A percentile compares a stretch with the other conserved stretches of the same genome.
These are phyloP conservation scores for Thalassiosira sp. DNA, from an alignment of 352 stramenopile species.

Conservation along the genomic window DNA sequence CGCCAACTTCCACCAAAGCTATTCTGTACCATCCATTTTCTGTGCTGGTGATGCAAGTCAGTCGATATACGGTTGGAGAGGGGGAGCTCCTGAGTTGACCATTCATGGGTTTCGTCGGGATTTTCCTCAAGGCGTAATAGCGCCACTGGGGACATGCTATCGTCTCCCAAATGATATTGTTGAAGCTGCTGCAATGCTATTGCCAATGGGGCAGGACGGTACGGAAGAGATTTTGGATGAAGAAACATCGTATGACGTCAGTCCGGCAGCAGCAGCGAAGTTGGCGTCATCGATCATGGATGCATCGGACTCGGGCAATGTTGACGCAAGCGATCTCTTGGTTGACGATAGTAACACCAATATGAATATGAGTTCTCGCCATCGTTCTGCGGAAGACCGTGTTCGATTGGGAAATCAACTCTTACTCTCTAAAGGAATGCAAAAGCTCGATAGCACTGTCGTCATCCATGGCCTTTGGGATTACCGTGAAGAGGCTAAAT, in stretches of 20 bases:
- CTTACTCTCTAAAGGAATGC: constrained; percentile 45
- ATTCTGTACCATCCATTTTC: constrained; percentile 14
- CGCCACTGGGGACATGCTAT: constrained; percentile 53
- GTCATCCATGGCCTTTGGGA: constrained; percentile 62
- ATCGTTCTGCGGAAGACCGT: constrained; percentile 8
- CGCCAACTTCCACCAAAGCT: background rate
- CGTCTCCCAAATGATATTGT: constrained; percentile 55
- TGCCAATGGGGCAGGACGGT: constrained; percentile 9
- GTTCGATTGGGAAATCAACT: constrained; percentile 37
- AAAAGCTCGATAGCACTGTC: constrained; percentile 47
- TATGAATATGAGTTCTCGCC: background rate
- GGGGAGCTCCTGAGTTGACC: constrained; percentile 49
- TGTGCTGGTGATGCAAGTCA: constrained; percentile 36
- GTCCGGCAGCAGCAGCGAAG: constrained; percentile 44
- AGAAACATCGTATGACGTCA: constrained; percentile 31
- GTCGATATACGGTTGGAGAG: constrained; percentile 65
- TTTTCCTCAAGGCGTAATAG: constrained; percentile 62
- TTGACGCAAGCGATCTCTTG: no score
- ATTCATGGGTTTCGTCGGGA: constrained; percentile 55
- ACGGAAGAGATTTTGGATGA: constrained; percentile 9
- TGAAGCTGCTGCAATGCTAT: constrained; percentile 47
- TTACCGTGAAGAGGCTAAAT: constrained; percentile 59
- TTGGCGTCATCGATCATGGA: constrained; percentile 17
- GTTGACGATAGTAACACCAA: no score
- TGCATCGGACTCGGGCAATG: background rate